Conservation (phyloP, 345 rosid species). For the Rhizophora mangle region DNA sequence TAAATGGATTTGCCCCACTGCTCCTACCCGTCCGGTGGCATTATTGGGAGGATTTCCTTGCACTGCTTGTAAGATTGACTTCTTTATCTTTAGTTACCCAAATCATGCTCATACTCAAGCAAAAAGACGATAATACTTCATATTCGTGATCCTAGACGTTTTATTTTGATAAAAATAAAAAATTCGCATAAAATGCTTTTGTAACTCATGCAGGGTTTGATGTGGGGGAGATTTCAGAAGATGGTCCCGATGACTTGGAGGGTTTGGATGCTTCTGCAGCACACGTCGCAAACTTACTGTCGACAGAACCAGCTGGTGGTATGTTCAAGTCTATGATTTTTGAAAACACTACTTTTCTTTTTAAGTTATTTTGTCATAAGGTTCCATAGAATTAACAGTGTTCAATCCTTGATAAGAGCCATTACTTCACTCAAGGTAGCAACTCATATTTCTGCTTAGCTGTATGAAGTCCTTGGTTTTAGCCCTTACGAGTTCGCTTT, state of each 20-base stretch:
- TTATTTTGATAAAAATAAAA: background rate
- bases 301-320: constrained; percentile 36
- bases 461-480: background rate
- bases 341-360: background rate
- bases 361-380: background rate
- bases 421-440: constrained; percentile 1
- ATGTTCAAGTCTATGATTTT: constrained; percentile 5
- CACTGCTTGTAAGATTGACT: constrained; percentile 29
- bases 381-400: background rate
- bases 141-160: background rate
- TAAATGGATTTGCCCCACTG: constrained; percentile 40
- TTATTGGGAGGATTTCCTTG: constrained; percentile 33
- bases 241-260: constrained; percentile 32
- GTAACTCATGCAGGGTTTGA: constrained; percentile 22
- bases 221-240: constrained; percentile 30
- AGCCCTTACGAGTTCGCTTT: background rate
- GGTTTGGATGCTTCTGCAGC: constrained; percentile 39
- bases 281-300: constrained; percentile 34
- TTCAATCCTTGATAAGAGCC: background rate
- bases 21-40: constrained; percentile 34
- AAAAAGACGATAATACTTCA: background rate
- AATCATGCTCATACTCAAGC: background rate
- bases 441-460: background rate
- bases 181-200: background rate
- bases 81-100: background rate